Base-by-base conservation (phyloP, 75 land plant genomes). In the Selaginella moellendorffii region DNA sequence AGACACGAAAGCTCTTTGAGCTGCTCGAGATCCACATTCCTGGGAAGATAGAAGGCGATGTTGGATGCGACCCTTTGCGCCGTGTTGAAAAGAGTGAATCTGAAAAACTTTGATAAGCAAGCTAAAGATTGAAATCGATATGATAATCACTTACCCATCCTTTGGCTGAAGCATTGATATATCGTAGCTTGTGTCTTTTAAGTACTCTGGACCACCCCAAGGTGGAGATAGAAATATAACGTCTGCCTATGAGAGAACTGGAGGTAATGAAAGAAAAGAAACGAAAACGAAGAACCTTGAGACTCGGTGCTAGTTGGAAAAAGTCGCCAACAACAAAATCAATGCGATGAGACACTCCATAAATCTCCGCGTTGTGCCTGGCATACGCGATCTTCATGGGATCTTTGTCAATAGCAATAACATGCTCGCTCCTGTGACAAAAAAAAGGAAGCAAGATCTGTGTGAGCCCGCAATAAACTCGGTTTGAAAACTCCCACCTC, bases 161-260 rank as follows among this genome's bases (percentile, higher is more conserved):
- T 63, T 61, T 30, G 95, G 95, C 62, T 69, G 75, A 27, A 88
- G 81, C 93, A 85, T 87, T 25, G 64, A 54, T 28, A 88, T 72
- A 65, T 85, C 80, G 30, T 80, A 88, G 12, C 46, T 70, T 36
- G 80, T 61, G 2, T 70, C 78, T 64, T 75, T 78, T 1, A 74
- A 24, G 74, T 88, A 88, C 31, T 85, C 90, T 22, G 95, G 95
- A 9, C 95, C 95, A 12, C 95, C 95, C 95, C 95, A 88, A 26
- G 95, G 95, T 46, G 95, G 95, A 61, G 95, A 88, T 46, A 88
- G 52, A 68, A 80, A 88, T 8, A 82, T 78, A n/a, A 74, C 71
- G 54, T 88, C 80, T 52, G 83, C 95, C 89, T 87, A 81, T 28
- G 27, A 12, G 66, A 53, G 30, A 42, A n/a, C 22, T 30, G 28